phyloP scores from a whole-genome alignment of 1,139 yeast genomes.

The Zygoascus sp. region DNA sequence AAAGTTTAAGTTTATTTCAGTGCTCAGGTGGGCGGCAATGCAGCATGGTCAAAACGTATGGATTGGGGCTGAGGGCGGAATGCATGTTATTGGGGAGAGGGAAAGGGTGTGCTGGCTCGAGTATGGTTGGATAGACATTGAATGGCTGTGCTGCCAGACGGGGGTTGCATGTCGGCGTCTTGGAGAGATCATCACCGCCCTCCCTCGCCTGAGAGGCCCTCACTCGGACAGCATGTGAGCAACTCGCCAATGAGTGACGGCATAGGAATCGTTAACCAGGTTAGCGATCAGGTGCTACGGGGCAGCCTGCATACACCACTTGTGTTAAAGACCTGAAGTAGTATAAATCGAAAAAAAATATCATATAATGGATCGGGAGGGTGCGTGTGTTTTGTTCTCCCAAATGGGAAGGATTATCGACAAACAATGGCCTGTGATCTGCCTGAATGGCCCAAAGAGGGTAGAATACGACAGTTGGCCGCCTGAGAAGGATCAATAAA shows the following conservation, averaged over 20 bases:
- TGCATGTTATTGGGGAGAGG: too few species aligned
- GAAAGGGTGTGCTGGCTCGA: too few species aligned
- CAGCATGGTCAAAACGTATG: not conserved
- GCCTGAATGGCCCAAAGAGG: not conserved
- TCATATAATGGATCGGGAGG: slow-evolving; percentile 1
- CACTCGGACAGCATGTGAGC: too few species aligned
- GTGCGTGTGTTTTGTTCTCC: not conserved
- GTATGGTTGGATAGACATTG: too few species aligned
- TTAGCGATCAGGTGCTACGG: not conserved
- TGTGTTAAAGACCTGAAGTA: not conserved
- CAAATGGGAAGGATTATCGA: not conserved
- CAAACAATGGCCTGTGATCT: not conserved
- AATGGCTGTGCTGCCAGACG: too few species aligned
- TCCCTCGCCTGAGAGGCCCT: too few species aligned
- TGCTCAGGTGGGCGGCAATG: not conserved
- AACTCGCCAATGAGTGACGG: too few species aligned
- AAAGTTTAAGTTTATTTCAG: not conserved
- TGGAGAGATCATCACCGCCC: too few species aligned
- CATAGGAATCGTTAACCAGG: not conserved
- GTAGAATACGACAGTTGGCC: not conserved
- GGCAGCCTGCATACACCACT: not conserved
- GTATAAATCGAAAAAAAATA: not conserved
- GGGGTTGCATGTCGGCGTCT: too few species aligned
- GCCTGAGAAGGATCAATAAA: too few species aligned
- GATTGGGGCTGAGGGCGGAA: not conserved